These are phyloP conservation scores for Delphinella strobiligena DNA, from an alignment of 2,329 filamentous ascomycete genomes.

Conservation along the genomic window DNA sequence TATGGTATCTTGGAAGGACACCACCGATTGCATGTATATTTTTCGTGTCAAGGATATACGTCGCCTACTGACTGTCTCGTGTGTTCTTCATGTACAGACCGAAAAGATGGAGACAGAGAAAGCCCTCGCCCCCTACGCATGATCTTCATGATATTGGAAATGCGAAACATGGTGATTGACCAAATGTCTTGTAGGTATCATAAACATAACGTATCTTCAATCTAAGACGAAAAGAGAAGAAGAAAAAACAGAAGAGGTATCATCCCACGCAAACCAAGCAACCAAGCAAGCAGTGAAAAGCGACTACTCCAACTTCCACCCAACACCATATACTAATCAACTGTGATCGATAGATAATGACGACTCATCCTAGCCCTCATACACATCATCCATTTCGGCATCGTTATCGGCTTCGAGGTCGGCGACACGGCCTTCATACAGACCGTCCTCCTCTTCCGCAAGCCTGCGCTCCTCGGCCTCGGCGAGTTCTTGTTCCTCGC, in stretches of 20 bases:
- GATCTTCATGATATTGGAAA: too few relatives aligned
- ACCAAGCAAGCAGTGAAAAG: background rate
- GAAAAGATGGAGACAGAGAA: too few relatives aligned
- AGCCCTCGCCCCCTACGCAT: too few relatives aligned
- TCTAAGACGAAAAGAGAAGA: background rate
- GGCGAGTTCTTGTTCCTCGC: conserved; percentile 35
- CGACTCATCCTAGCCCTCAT: background rate
- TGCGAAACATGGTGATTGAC: too few relatives aligned
- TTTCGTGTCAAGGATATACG: too few relatives aligned
- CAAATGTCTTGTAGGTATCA: too few relatives aligned
- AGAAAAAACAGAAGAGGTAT: background rate
- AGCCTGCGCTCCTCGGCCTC: conserved; percentile 2
- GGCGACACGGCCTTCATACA: background rate
- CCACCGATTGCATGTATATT: too few relatives aligned
- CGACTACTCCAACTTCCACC: background rate
- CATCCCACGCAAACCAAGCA: background rate
- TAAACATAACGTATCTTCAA: too few relatives aligned
- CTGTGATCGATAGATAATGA: background rate
- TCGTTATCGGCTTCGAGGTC: background rate
- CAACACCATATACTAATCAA: background rate
- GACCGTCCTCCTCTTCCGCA: background rate
- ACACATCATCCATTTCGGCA: background rate
- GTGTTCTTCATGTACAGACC: too few relatives aligned
- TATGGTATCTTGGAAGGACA: too few relatives aligned
- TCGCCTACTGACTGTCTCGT: too few relatives aligned